These are phyloP conservation scores for Triangularia verruculosa DNA, from an alignment of 2,329 filamentous ascomycete genomes.

Conservation along the genomic window DNA sequence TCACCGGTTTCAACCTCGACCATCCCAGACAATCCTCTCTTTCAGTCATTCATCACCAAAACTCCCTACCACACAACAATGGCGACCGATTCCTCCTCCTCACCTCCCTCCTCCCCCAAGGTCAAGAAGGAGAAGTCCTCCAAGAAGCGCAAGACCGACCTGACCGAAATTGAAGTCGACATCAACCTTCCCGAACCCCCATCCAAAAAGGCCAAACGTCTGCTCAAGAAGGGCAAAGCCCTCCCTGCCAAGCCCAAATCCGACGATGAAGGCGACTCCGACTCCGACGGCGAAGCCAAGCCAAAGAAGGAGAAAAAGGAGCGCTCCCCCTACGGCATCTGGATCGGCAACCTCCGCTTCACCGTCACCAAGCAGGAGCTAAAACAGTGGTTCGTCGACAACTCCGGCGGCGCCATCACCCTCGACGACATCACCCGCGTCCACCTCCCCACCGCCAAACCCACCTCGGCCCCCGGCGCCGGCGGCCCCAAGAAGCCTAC, in stretches of 20 bases:
- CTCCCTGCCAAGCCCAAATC: slow-evolving; percentile 45
- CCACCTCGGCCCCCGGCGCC: not conserved
- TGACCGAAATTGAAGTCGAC: slow-evolving; percentile 83
- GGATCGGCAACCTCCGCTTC: slow-evolving; percentile 96
- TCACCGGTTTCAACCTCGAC: not conserved
- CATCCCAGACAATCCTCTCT: not conserved
- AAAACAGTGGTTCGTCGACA: slow-evolving; percentile 73
- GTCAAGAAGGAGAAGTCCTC: slow-evolving; percentile 30
- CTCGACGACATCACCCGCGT: slow-evolving; percentile 77
- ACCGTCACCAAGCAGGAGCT: slow-evolving; percentile 70
- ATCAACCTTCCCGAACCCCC: slow-evolving; percentile 85
- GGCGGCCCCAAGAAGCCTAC: slow-evolving; percentile 43
- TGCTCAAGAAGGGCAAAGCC: slow-evolving; percentile 78
- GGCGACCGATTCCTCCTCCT: slow-evolving; percentile 14
- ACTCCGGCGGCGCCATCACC: slow-evolving; percentile 63
- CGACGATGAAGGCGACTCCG: slow-evolving; percentile 40
- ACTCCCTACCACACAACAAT: slow-evolving; percentile 20
- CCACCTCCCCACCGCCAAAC: slow-evolving; percentile 62
- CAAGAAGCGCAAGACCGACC: slow-evolving; percentile 70
- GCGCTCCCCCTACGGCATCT: slow-evolving; percentile 81
- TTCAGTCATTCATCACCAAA: not conserved
- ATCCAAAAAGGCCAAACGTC: slow-evolving; percentile 88
- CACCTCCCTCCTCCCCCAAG: slow-evolving; percentile 13
- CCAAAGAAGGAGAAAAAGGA: slow-evolving; percentile 45
- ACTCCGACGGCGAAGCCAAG: slow-evolving; percentile 34